Evolutionary conservation across 305 asterid genomes (phyloP), one percentile per base, ranked within the genome.

Genomic region (Fraxinus dipetala): DNA sequence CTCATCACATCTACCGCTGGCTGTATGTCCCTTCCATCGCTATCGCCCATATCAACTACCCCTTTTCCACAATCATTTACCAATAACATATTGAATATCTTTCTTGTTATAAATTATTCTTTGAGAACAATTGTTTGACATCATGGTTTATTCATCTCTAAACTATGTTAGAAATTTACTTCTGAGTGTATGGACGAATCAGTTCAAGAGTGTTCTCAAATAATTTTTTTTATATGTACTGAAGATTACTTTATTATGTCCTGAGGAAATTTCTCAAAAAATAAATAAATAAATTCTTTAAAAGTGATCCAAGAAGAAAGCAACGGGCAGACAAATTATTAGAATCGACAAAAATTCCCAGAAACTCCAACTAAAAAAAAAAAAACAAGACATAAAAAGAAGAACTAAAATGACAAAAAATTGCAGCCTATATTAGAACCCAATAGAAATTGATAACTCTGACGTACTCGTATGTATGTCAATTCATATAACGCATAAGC

Each of bases 401-500:
- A 74, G 36, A 80, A 65, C 35, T 65, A 30, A 69, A 69, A 69
- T 11, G 18, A 30, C 18, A 28, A 28, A 11, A 69, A 30, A 10
- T 69, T 30, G 40, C 75, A 69, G 75, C 22, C 75, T 69, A 31
- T 5, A 30, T 69, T 69, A 28, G 38, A 69, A 30, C 75, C 74
- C 74, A 28, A 30, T 3, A 28, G 75, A 14, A 79, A 59, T 3
- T 18, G 36, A 11, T 11, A 2, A 72, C 59, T 6, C 0, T 0
- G 78, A 82, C 93, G 28, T 90, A 94, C 99, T 72, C 97, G 85
- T 82, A 94, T 88, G 80, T 96, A 94, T 30, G 95, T 91, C 90
- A 96, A 84, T 48, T 92, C 93, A 82, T 92, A 96, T 72, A 92
- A 83, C n/a, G 93, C 97, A 86, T 90, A 96, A 31, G 92, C 98